phyloP scores from a whole-genome alignment of 768 basidiomycete genomes.

The Fibroporia radiculosa region DNA sequence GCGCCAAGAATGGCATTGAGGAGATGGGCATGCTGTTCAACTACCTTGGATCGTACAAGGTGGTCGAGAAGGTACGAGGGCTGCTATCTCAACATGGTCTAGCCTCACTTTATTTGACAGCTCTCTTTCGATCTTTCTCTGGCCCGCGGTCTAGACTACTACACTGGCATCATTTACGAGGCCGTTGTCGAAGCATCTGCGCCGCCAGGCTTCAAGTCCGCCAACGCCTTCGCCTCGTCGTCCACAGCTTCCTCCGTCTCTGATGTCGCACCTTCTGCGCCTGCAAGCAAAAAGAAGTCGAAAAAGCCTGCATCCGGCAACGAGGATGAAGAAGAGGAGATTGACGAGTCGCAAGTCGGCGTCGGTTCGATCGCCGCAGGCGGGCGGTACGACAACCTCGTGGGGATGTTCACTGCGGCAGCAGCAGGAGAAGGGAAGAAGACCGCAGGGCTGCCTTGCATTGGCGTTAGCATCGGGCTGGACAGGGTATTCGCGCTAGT shows the following conservation, averaged over 20 bases:
- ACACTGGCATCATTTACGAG: constrained; percentile 98
- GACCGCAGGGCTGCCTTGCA: constrained; percentile 66
- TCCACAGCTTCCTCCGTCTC: constrained; percentile 19
- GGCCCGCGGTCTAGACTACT: constrained; percentile 97
- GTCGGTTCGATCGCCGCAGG: constrained; percentile 99
- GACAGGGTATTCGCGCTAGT: constrained; percentile 90
- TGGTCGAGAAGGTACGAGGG: constrained; percentile 62
- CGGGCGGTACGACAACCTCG: constrained; percentile 92
- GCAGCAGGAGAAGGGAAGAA: constrained; percentile 73
- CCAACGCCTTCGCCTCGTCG: constrained; percentile 40
- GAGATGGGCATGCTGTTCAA: constrained; percentile 86
- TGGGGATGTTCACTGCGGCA: constrained; percentile 82
- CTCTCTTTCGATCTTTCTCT: constrained; percentile 95
- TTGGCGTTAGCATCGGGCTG: constrained; percentile 88
- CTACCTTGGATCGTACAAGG: constrained; percentile 73
- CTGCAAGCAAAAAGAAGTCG: constrained; percentile 32
- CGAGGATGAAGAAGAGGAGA: constrained; percentile 65
- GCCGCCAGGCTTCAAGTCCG: constrained; percentile 68
- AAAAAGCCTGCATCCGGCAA: constrained; percentile 35
- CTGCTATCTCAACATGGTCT: not conserved
- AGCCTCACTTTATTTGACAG: constrained; percentile 29
- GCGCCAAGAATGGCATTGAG: constrained; percentile 71
- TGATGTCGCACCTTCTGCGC: constrained; percentile 19
- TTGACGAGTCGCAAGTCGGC: constrained; percentile 89
- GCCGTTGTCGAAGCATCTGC: constrained; percentile 91